Base-by-base conservation (phyloP, 129 eudicot genomes). In the Artemisia tridentata region DNA sequence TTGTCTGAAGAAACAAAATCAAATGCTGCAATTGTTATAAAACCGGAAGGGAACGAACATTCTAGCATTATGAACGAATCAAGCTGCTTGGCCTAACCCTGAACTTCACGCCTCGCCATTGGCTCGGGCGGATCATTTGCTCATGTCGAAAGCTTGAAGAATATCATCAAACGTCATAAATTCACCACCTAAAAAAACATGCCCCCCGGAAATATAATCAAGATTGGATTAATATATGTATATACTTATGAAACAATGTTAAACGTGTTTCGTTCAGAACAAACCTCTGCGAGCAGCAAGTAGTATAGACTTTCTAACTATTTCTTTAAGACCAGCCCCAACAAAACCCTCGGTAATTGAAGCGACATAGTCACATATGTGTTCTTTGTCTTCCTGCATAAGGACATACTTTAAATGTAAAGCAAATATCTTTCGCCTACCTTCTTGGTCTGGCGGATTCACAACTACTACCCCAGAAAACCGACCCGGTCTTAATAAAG, bases 401-500 rank as follows among this genome's bases (percentile, higher is more conserved):
- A 38, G 45, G 10, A 38, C 45, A 7, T 38, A 7, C 11, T 38
- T 38, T 7, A 38, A 38, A 38, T 38, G 45, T 7, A 38, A 38
- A 38, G 45, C 45, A 38, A 38, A 38, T 38, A 38, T 38, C 45
- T 38, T 38, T 7, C 45, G 45, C 45, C 45, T 38, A 38, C 45
- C 45, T 38, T 38, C 10, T 38, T 38, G 45, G 45, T 38, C 2
- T 38, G 11, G 45, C 6, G 45, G 10, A 38, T 38, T 38, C 11
- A 38, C 45, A 38, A 7, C 45, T 7, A 38, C 11, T 38, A 0
- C 2, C 45, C 2, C 2, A 8, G 45, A 7, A 78, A 91, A 91
- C 77, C 97, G 84, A 60, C 97, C 97, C 0, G 97, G 97, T 53
- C 97, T 83, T 46, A 96, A 86, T 60, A 88, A 96, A 59, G 97